phyloP scores from a whole-genome alignment of 1,284 basidiomycete genomes.

The Boletus sp. region DNA sequence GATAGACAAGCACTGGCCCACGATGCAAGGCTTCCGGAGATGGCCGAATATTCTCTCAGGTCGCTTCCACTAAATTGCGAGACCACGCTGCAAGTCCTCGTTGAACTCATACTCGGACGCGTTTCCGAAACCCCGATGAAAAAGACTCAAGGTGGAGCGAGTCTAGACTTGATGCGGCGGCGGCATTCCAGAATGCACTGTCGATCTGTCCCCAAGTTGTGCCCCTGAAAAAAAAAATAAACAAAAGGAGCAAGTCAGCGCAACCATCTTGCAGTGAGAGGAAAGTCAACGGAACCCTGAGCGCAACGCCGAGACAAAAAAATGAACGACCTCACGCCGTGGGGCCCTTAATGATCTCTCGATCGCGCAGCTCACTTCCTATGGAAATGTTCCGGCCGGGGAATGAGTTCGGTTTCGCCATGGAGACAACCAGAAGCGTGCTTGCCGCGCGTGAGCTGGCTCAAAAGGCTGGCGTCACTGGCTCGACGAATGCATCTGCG shows the following conservation, averaged over 20 bases:
- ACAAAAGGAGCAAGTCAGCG: slow-evolving; percentile 7
- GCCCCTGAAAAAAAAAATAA: slow-evolving; percentile 25
- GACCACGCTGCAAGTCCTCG: slow-evolving; percentile 73
- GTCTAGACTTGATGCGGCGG: slow-evolving; percentile 44
- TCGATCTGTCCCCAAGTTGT: slow-evolving; percentile 71
- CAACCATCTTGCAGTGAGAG: slow-evolving; percentile 3
- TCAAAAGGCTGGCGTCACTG: slow-evolving; percentile 79
- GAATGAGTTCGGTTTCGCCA: slow-evolving; percentile 34
- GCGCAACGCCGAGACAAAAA: slow-evolving; percentile 74
- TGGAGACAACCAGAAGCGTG: slow-evolving; percentile 23
- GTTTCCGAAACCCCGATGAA: slow-evolving; percentile 78
- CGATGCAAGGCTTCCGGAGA: slow-evolving; percentile 11
- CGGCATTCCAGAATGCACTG: slow-evolving; percentile 75
- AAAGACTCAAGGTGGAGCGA: slow-evolving; percentile 70
- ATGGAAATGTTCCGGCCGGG: slow-evolving; percentile 58
- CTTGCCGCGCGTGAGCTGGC: slow-evolving; percentile 48
- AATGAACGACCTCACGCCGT: slow-evolving; percentile 50
- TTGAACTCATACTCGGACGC: slow-evolving; percentile 75
- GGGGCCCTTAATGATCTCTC: slow-evolving; percentile 74
- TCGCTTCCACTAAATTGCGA: slow-evolving; percentile 78
- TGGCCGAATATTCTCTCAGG: slow-evolving; percentile 63
- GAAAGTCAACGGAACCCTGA: slow-evolving; percentile 48
- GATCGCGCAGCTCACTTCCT: slow-evolving; percentile 71
- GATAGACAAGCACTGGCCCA: slow-evolving; percentile 16
- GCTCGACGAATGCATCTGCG: slow-evolving; percentile 61